Conservation (phyloP, 1,284 basidiomycete species). For the Wolfiporia cocos region DNA sequence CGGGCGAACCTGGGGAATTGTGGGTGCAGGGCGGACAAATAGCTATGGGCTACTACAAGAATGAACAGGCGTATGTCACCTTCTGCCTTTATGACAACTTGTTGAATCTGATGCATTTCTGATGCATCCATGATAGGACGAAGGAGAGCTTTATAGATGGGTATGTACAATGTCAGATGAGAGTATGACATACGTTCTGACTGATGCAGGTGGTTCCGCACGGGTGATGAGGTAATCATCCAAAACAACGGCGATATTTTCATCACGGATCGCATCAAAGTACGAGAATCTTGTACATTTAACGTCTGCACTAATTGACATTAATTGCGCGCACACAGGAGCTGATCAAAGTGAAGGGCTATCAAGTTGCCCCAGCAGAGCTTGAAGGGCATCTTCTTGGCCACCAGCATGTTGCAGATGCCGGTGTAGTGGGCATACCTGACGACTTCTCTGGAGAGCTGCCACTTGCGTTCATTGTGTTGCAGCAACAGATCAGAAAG, state of each 20-base stretch:
- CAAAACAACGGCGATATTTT: slow-evolving; percentile 52
- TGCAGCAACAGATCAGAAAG: slow-evolving; percentile 14
- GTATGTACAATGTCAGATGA: slow-evolving; percentile 17
- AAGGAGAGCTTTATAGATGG: slow-evolving; percentile 50
- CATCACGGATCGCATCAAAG: slow-evolving; percentile 67
- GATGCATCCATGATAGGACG: slow-evolving; percentile 30
- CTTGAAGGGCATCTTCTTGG: slow-evolving; percentile 52
- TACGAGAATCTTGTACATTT: slow-evolving; percentile 15
- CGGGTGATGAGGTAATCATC: slow-evolving; percentile 63
- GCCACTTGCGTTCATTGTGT: slow-evolving; percentile 35
- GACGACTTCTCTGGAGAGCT: slow-evolving; percentile 43
- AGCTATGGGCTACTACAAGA: slow-evolving; percentile 48
- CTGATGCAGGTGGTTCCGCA: slow-evolving; percentile 50
- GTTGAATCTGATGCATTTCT: neutral
- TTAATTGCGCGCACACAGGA: slow-evolving; percentile 14
- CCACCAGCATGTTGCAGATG: slow-evolving; percentile 62
- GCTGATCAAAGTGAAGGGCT: slow-evolving; percentile 28
- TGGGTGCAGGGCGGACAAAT: slow-evolving; percentile 54
- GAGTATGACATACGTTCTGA: too few species aligned
- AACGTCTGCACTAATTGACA: slow-evolving; percentile 4
- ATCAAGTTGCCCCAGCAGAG: slow-evolving; percentile 34
- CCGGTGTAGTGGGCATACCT: slow-evolving; percentile 47
- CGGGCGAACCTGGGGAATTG: slow-evolving; percentile 65
- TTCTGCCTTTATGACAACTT: slow-evolving; percentile 11
- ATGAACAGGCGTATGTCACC: slow-evolving; percentile 56